Base-by-base conservation (phyloP, 192 early-diverging fungal species). In the Coemansia sp. region DNA sequence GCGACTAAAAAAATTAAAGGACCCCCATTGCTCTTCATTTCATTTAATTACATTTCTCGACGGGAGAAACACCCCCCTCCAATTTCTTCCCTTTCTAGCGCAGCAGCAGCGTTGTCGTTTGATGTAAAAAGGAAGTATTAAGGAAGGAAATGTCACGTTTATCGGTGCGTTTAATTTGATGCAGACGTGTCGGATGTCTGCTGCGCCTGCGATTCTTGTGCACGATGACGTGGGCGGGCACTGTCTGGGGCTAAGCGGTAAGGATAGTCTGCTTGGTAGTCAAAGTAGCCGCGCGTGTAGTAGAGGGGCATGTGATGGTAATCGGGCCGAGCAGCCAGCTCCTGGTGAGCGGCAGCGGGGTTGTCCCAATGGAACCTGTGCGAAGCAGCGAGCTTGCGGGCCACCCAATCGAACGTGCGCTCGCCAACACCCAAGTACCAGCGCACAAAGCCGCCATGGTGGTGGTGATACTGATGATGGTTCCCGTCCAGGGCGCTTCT, bases 391-490 rank as follows among this genome's bases (percentile, higher is more conserved):
- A 78, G 23, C 52, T 60, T 73, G n/a, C 67, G 62, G 7, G 57
- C 67, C 18, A 64, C n/a, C 76, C 76, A 78, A 58, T 78, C 76
- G 36, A 78, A 69, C 0, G 76, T 78, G n/a, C 76, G 76, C 63
- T 78, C 76, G 18, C 76, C 76, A 0, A 78, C 41, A 7, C 76
- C 71, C 76, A 73, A 36, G 34, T 78, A 78, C 76, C 76, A 78
- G 8, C 44, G 55, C 21, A 66, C 49, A 56, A 75, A 57, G 2
- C 72, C 67, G 24, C 66, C 66, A 24, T 23, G 15, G n/a, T 35
- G 64, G 39, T 45, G 43, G 63, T 52, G 43, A n/a, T 34, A n/a
- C 4, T 26, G 38, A 34, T 24, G 7, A 33, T 64, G 7, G 9
- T 36, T 1, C 3, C 15, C 44, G 18, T 46, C 14, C 8, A 46